Conservation (phyloP, 441 rosid species). For the Kokia cookei region DNA sequence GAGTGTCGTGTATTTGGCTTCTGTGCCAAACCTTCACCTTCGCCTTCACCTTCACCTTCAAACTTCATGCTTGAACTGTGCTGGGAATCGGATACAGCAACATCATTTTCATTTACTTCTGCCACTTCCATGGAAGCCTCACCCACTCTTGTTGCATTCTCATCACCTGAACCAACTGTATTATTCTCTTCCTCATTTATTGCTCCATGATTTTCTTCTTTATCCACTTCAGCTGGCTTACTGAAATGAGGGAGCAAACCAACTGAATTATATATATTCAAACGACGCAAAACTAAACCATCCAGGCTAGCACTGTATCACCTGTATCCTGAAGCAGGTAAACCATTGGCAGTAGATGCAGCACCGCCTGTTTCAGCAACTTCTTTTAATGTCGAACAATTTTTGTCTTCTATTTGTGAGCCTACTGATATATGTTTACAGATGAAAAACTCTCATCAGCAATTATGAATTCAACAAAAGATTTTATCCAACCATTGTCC, state of each 20-base stretch:
- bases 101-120: slow-evolving; percentile 20
- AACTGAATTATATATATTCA: neutral
- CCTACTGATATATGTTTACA: slow-evolving; percentile 27
- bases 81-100: slow-evolving; percentile 32
- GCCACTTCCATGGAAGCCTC: slow-evolving; percentile 48
- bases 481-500: neutral
- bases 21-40: slow-evolving; percentile 18
- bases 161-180: slow-evolving; percentile 14
- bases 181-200: slow-evolving; percentile 23
- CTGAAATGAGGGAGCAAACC: slow-evolving; percentile 24
- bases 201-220: slow-evolving; percentile 23
- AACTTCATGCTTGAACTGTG: slow-evolving; percentile 46
- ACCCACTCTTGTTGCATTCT: slow-evolving; percentile 8
- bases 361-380: slow-evolving; percentile 23
- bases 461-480: neutral
- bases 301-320: slow-evolving; percentile 15
- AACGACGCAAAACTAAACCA: neutral
- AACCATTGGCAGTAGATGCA: slow-evolving; percentile 40
- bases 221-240: slow-evolving; percentile 29
- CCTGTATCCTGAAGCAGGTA: slow-evolving; percentile 45
- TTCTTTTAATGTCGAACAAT: slow-evolving; percentile 27
- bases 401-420: slow-evolving; percentile 24
- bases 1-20: slow-evolving; percentile 21
- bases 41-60: slow-evolving; percentile 13
- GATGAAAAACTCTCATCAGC: slow-evolving; percentile 4